Percentiles rank a stretch among this genome's conserved stretches.
These are phyloP conservation scores for Cystobasidium sp. DNA, from an alignment of 1,284 basidiomycete genomes.

Conservation along the genomic window DNA sequence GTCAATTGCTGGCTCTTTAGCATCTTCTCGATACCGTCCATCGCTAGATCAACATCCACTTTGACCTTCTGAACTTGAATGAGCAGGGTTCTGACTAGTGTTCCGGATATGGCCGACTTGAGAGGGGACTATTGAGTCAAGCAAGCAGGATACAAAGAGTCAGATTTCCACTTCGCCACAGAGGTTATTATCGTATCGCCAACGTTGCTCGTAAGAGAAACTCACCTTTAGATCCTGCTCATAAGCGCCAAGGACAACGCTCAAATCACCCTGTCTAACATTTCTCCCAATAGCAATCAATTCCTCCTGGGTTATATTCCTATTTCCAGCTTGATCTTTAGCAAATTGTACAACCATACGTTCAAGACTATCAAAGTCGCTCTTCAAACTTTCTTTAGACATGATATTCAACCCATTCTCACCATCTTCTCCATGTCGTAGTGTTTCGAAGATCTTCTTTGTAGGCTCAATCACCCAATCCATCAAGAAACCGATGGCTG, in stretches of 20 bases:
- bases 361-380: conserved; percentile 81
- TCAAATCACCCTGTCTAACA: conserved; percentile 81
- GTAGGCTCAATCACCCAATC: conserved; percentile 88
- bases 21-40: conserved; percentile 85
- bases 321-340: conserved; percentile 64
- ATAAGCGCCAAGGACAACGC: conserved; percentile 83
- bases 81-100: conserved; percentile 80
- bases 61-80: conserved; percentile 98
- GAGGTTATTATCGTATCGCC: neutral
- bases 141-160: neutral
- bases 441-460: conserved; percentile 78
- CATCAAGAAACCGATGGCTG: conserved; percentile 73
- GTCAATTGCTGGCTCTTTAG: conserved; percentile 94
- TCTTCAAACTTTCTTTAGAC: conserved; percentile 73
- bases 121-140: conserved; percentile 65
- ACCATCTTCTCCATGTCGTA: conserved; percentile 73
- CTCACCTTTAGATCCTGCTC: conserved; percentile 82
- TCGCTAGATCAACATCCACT: conserved; percentile 86
- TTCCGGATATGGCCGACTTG: conserved; percentile 77
- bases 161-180: neutral
- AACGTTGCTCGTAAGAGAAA: neutral
- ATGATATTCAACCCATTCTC: conserved; percentile 71
- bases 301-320: conserved; percentile 65
- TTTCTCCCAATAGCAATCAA: conserved; percentile 69
- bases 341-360: conserved; percentile 89